Conservation (phyloP, 2,329 filamentous ascomycete genomes). For the Fusarium sp. region DNA sequence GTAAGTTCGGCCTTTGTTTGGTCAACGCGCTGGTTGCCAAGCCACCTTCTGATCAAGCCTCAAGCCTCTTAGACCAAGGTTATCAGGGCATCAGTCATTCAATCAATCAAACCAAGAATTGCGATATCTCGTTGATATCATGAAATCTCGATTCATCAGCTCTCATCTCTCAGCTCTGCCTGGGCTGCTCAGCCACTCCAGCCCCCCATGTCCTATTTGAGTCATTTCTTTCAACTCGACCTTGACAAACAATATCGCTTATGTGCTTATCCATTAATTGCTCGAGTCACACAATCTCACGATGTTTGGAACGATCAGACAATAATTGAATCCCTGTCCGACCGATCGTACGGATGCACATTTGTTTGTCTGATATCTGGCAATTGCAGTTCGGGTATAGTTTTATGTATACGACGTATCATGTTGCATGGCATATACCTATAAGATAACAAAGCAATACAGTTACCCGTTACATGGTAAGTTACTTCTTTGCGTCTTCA, state of each 20-base stretch:
- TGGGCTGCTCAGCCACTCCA: slow-evolving; percentile 3
- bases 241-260: slow-evolving; percentile 7
- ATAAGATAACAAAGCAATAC: too few relatives aligned
- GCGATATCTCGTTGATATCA: slow-evolving; percentile 15
- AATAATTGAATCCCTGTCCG: slow-evolving; percentile 4
- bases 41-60: slow-evolving; percentile 36
- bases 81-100: slow-evolving; percentile 26
- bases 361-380: not conserved
- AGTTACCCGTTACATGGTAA: not conserved
- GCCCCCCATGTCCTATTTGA: slow-evolving; percentile 4
- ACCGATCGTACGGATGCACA: not conserved
- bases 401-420: not conserved
- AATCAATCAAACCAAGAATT: slow-evolving; percentile 16
- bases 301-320: slow-evolving; percentile 17
- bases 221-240: slow-evolving; percentile 1
- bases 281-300: slow-evolving; percentile 15
- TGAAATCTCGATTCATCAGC: slow-evolving; percentile 14
- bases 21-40: slow-evolving; percentile 28
- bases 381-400: not conserved
- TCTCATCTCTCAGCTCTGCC: not conserved
- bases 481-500: not conserved
- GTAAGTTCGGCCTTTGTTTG: slow-evolving; percentile 28
- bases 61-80: slow-evolving; percentile 24
- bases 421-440: not conserved
- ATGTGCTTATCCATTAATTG: slow-evolving; percentile 2